Evolutionary conservation across 768 basidiomycete genomes (phyloP).

Genomic region (Agaricus blazei): DNA sequence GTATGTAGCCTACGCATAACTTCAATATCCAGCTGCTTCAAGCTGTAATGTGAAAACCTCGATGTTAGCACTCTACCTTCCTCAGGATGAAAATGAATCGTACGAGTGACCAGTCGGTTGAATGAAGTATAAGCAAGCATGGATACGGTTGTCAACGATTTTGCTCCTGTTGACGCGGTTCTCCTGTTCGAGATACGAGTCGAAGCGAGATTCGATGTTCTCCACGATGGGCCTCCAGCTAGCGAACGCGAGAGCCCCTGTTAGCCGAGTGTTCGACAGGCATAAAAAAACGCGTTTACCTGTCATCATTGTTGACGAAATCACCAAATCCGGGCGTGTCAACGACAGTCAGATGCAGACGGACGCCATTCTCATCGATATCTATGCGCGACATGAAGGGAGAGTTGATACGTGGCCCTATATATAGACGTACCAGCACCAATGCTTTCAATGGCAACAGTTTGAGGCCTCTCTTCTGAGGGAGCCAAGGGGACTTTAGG

Average conservation of each 20-base stretch:
- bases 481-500: constrained; percentile 82
- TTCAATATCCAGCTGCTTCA: constrained; percentile 98
- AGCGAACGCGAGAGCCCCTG: constrained; percentile 15
- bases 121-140: constrained; percentile 98
- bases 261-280: constrained; percentile 12
- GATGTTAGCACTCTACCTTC: constrained; percentile 4
- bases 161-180: constrained; percentile 96
- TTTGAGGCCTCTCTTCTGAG: constrained; percentile 82
- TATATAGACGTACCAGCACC: constrained; percentile 73
- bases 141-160: constrained; percentile 94
- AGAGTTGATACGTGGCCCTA: constrained; percentile 21
- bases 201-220: constrained; percentile 97
- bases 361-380: constrained; percentile 97
- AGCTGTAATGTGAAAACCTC: constrained; percentile 34
- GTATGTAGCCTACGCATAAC: constrained; percentile 98
- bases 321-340: constrained; percentile 99
- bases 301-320: constrained; percentile 99
- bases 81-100: constrained; percentile 27
- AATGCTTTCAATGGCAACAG: constrained; percentile 97
- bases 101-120: constrained; percentile 98
- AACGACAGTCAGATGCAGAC: constrained; percentile 96
- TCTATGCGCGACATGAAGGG: constrained; percentile 48
- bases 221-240: constrained; percentile 99
- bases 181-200: constrained; percentile 97
- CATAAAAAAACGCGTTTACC: constrained; percentile 40